phyloP scores from a whole-genome alignment of 495 filamentous ascomycete genomes.

The Penicillium paxilli region DNA sequence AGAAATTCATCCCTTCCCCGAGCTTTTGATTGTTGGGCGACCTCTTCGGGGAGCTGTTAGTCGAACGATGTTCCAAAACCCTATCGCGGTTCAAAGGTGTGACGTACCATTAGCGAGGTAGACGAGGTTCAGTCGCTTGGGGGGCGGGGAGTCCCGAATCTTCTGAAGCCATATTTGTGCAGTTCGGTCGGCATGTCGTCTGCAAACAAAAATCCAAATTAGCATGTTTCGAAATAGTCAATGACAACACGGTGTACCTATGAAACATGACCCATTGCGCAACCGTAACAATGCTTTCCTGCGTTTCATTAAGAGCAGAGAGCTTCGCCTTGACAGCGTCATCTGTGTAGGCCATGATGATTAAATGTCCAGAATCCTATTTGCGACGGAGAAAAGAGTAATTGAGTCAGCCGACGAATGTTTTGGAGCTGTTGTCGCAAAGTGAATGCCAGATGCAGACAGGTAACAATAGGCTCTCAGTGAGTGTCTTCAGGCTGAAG shows the following conservation, averaged over 20 bases:
- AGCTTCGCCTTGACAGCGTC: constrained; percentile 93
- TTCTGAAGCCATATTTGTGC: constrained; percentile 86
- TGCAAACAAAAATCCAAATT: constrained; percentile 33
- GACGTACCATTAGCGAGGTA: constrained; percentile 90
- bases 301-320: constrained; percentile 89
- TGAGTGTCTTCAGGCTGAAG: too few species aligned
- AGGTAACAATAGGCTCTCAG: too few species aligned
- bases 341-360: constrained; percentile 84
- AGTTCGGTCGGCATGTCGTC: constrained; percentile 85
- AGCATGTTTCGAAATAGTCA: constrained; percentile 16
- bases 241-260: constrained; percentile 56
- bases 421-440: background rate
- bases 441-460: too few species aligned
- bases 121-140: constrained; percentile 85
- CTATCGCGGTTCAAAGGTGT: background rate
- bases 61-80: background rate
- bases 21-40: constrained; percentile 90
- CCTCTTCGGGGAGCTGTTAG: constrained; percentile 60
- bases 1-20: constrained; percentile 90
- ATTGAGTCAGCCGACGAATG: background rate
- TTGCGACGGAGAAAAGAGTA: background rate
- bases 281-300: constrained; percentile 92
- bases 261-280: constrained; percentile 99
- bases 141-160: constrained; percentile 77
- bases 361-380: background rate